A percentile compares a stretch with the other conserved stretches of the same genome.
Conservation (phyloP, 2,329 filamentous ascomycete genomes). For the Colletotrichum viniferum region DNA sequence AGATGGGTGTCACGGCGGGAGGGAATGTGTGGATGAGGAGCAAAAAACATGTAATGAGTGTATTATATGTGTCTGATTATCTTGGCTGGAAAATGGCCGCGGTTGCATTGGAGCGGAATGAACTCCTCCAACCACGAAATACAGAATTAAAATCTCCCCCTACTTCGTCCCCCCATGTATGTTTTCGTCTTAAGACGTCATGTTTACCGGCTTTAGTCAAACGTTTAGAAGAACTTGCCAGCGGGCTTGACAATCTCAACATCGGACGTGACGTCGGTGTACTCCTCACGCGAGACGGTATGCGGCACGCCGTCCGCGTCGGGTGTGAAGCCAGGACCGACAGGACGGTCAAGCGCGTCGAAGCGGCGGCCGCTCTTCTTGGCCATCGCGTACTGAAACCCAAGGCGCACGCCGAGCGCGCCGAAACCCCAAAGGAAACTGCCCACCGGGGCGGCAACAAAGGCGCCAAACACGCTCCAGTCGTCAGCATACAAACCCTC, state of each 20-base stretch:
- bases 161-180: not conserved
- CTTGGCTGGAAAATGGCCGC: constrained; percentile 4
- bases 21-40: constrained; percentile 16
- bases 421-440: constrained; percentile 73
- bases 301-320: constrained; percentile 16
- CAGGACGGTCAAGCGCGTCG: constrained; percentile 67
- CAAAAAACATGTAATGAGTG: constrained; percentile 24
- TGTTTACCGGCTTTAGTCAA: no score
- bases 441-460: constrained; percentile 79
- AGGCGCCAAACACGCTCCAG: constrained; percentile 84
- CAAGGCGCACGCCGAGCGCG: constrained; percentile 65
- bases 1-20: not conserved
- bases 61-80: constrained; percentile 18
- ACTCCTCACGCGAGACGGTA: constrained; percentile 28
- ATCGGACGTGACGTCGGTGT: constrained; percentile 30
- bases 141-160: not conserved
- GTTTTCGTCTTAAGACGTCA: not conserved
- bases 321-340: constrained; percentile 8
- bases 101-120: not conserved
- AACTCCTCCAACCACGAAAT: not conserved
- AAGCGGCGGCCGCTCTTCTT: constrained; percentile 66
- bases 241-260: constrained; percentile 40
- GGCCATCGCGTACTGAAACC: constrained; percentile 61
- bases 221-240: constrained; percentile 60
- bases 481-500: constrained; percentile 77